phyloP scores from a whole-genome alignment of 2,329 filamentous ascomycete species.

The Pyrenochaeta sp. region DNA sequence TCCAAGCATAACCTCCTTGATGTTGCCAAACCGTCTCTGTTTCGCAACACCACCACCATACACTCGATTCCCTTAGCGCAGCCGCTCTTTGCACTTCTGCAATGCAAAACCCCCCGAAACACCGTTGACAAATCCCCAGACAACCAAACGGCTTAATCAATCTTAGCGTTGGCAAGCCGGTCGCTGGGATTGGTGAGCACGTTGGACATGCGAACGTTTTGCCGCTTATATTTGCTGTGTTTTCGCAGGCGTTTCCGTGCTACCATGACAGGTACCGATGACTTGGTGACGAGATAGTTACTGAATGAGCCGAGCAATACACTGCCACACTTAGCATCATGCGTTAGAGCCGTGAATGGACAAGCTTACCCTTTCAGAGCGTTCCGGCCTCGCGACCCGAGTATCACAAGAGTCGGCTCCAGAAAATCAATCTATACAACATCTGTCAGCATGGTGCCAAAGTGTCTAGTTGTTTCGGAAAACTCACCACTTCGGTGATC shows the following conservation, averaged over 20 bases:
- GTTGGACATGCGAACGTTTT: constrained; percentile 77
- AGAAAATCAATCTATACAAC: constrained; percentile 78
- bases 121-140: constrained; percentile 44
- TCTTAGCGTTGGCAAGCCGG: constrained; percentile 74
- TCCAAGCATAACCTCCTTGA: constrained; percentile 23
- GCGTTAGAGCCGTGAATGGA: constrained; percentile 4
- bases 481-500: constrained; percentile 83
- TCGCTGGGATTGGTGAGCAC: constrained; percentile 76
- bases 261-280: constrained; percentile 97
- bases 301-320: constrained; percentile 95
- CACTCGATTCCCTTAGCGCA: constrained; percentile 17
- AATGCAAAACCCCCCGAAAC: constrained; percentile 31
- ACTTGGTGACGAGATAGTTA: constrained; percentile 97
- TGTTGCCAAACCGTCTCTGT: constrained; percentile 43
- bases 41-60: constrained; percentile 38
- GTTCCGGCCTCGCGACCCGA: constrained; percentile 89
- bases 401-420: constrained; percentile 88
- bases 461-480: constrained; percentile 16
- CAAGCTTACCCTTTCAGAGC: constrained; percentile 84
- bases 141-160: constrained; percentile 65
- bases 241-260: constrained; percentile 89
- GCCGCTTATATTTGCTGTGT: constrained; percentile 79
- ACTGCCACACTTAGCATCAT: constrained; percentile 57
- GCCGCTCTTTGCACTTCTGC: constrained; percentile 10
- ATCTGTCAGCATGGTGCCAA: constrained; percentile 30